Evolutionary conservation across 768 basidiomycete species (phyloP), one percentile per base, ranked within the genome.

Genomic region (Postia placenta): DNA sequence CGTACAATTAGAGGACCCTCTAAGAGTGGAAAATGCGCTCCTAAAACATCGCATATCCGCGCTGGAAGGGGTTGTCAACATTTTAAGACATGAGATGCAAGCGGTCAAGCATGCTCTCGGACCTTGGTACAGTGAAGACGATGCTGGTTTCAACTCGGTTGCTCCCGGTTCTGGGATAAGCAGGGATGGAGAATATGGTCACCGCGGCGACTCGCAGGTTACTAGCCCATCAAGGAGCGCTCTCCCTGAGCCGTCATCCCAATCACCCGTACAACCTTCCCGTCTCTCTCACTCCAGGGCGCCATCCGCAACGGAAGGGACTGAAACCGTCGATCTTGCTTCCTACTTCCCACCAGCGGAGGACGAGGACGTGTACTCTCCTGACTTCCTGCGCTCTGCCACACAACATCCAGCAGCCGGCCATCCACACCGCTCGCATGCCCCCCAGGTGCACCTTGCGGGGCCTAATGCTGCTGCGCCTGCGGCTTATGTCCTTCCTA

Each of bases 1-100:
- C n/a, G n/a, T n/a, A n/a, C n/a, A n/a, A n/a, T n/a, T n/a, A n/a
- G n/a, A 69, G 68, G 43, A 60, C 72, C 54, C 67, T 11, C 67
- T 89, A 3, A 68, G 70, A 33, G 73, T 80, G 48, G 86, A 92
- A 60, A 92, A 92, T 58, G 66, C 74, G 15, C 49, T 79, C 7
- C 72, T 92, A 15, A 76, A 79, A 23, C 72, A 75, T 52, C 74
- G 75, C 26, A 67, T 87, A 7, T 75, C 79, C 11, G 70, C 72
- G 0, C 65, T 88, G 19, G 87, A 90, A 59, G 73, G 72, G 14
- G 64, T 73, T 2, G 60, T 85, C 20, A 71, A 74, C 25, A 62
- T 64, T 4, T 67, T 81, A 59, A 72, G 72, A 43, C 73, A 69
- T 33, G 87, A 92, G 52, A 69, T 89, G 60, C 68, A 70, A 9